Percentiles rank a stretch among this genome's conserved stretches.
Evolutionary conservation across 495 filamentous ascomycete genomes (phyloP).

Genomic region (Chaetomidium leptoderma): DNA sequence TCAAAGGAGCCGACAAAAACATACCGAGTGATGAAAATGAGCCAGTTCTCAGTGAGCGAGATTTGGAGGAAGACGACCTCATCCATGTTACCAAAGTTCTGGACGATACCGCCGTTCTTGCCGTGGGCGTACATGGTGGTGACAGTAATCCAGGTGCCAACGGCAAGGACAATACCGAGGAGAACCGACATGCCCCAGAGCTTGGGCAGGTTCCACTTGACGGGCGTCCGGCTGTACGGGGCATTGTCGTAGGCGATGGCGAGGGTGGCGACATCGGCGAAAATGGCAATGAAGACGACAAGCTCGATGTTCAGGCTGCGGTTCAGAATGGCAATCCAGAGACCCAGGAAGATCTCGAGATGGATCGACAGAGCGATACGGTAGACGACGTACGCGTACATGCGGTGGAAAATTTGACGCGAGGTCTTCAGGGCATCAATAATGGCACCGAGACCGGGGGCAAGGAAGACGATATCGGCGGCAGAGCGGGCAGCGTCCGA

Average conservation of each 20-base stretch:
- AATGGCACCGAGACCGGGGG: conserved; percentile 85
- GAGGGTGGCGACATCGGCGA: conserved; percentile 88
- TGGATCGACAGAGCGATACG: conserved; percentile 91
- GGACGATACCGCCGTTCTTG: conserved; percentile 71
- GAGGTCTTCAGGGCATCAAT: conserved; percentile 92
- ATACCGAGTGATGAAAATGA: conserved; percentile 82
- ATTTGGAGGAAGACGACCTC: conserved; percentile 86
- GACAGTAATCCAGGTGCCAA: conserved; percentile 79
- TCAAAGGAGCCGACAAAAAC: not conserved
- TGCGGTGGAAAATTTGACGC: conserved; percentile 93
- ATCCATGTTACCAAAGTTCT: conserved; percentile 79
- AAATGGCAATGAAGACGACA: conserved; percentile 90
- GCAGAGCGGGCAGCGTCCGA: conserved; percentile 90
- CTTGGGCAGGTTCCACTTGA: conserved; percentile 92
- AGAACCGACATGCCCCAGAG: conserved; percentile 88
- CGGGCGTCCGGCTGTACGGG: conserved; percentile 76
- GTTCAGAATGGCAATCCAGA: conserved; percentile 87
- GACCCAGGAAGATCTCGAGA: conserved; percentile 80
- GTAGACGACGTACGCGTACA: conserved; percentile 96
- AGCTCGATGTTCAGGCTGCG: conserved; percentile 77
- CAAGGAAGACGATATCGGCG: conserved; percentile 90
- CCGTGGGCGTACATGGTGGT: conserved; percentile 69
- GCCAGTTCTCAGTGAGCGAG: conserved; percentile 89
- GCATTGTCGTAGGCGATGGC: conserved; percentile 94
- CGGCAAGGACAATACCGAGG: conserved; percentile 72